Conservation (phyloP, 2,329 filamentous ascomycete genomes). For the Xylaria sp. region DNA sequence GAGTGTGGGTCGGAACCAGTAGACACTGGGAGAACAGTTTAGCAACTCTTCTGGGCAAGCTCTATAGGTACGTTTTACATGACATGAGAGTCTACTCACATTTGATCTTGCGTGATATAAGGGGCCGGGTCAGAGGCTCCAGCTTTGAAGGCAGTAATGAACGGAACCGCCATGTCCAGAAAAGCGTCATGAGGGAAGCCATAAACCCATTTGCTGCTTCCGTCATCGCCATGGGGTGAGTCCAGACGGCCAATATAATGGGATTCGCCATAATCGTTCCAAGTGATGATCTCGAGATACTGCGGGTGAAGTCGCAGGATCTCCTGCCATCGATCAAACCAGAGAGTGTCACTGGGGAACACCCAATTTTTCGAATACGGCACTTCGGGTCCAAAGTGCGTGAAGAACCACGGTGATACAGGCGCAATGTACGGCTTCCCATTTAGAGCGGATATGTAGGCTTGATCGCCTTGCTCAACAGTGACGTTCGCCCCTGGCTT, state of each 20-base stretch:
- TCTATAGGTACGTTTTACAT: not conserved
- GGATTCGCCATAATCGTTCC: conserved; percentile 51
- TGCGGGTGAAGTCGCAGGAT: conserved; percentile 43
- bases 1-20: conserved; percentile 51
- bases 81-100: conserved; percentile 29
- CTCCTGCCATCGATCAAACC: conserved; percentile 54
- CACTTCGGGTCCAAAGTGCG: conserved; percentile 39
- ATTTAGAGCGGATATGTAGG: conserved; percentile 12
- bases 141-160: conserved; percentile 48
- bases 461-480: conserved; percentile 31
- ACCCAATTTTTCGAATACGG: conserved; percentile 56
- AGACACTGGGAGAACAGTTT: conserved; percentile 25
- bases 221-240: conserved; percentile 31
- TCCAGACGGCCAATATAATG: conserved; percentile 26
- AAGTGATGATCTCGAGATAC: conserved; percentile 36
- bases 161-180: conserved; percentile 49
- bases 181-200: conserved; percentile 41
- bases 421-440: conserved; percentile 44
- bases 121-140: conserved; percentile 36
- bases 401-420: conserved; percentile 57
- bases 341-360: conserved; percentile 53
- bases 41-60: not conserved
- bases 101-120: conserved; percentile 43
- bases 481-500: conserved; percentile 35
- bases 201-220: conserved; percentile 32